These are phyloP conservation scores for Mycena kentingensis DNA, from an alignment of 768 basidiomycete genomes.

Conservation along the genomic window DNA sequence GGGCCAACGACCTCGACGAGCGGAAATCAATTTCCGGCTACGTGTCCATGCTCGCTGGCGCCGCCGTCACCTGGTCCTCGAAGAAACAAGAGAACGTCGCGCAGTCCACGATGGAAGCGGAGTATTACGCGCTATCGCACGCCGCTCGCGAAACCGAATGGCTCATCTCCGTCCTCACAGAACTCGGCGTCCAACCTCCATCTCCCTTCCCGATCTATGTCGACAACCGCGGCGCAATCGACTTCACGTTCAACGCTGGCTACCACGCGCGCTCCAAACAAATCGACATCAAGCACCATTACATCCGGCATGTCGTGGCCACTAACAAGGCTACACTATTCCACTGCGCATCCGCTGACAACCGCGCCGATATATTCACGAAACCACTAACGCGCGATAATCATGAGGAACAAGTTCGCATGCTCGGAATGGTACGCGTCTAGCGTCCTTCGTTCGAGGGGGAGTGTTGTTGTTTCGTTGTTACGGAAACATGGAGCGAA, in stretches of 20 bases:
- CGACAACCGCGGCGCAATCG: constrained; percentile 32
- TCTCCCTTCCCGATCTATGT: constrained; percentile 21
- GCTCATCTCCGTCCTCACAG: constrained; percentile 23
- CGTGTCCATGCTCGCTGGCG: constrained; percentile 28
- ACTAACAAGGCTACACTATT: constrained; percentile 21
- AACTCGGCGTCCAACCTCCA: constrained; percentile 11
- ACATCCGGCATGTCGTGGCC: constrained; percentile 28
- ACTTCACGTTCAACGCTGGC: constrained; percentile 6
- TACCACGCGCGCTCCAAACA: constrained; percentile 26
- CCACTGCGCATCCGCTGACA: too few relatives aligned
- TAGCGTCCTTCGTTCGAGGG: too few relatives aligned
- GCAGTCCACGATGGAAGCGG: constrained; percentile 37
- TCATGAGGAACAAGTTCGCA: too few relatives aligned
- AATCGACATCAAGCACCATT: constrained; percentile 37
- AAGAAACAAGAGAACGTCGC: constrained; percentile 35
- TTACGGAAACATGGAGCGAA: too few relatives aligned
- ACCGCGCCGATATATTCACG: too few relatives aligned
- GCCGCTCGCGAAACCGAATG: constrained; percentile 35
- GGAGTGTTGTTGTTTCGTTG: too few relatives aligned
- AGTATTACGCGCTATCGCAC: constrained; percentile 34
- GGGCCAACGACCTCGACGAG: constrained; percentile 13
- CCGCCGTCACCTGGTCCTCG: constrained; percentile 35
- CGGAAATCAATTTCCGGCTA: constrained; percentile 35
- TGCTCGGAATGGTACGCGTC: too few relatives aligned
- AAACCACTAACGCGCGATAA: too few relatives aligned